Percentiles rank a stretch among this genome's conserved stretches.
Conservation (phyloP, 1,139 yeast species). For the Candida sanyaensis region DNA sequence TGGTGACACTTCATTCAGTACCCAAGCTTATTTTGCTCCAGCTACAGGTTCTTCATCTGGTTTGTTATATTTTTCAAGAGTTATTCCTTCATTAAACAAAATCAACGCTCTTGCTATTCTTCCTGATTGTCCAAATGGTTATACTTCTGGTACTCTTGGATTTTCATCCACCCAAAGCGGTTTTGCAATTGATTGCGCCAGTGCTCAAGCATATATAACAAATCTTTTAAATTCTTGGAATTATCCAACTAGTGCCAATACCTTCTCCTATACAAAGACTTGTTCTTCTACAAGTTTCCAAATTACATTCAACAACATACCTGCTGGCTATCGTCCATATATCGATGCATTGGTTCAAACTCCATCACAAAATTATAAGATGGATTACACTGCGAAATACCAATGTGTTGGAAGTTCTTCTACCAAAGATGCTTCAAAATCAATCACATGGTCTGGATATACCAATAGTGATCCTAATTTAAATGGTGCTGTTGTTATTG, state of each 20-base stretch:
- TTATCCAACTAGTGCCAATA: slow-evolving; percentile 15
- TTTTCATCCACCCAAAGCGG: slow-evolving; percentile 10
- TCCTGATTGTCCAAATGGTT: slow-evolving; percentile 25
- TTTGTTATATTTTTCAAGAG: neutral
- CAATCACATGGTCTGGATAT: slow-evolving; percentile 13
- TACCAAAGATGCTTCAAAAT: neutral
- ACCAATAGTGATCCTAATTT: slow-evolving; percentile 17
- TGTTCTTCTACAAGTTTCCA: slow-evolving; percentile 18
- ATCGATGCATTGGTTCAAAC: slow-evolving; percentile 19
- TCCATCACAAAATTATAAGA: neutral
- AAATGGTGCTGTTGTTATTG: slow-evolving; percentile 22
- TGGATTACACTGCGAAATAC: slow-evolving; percentile 17
- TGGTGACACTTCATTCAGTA: slow-evolving; percentile 24
- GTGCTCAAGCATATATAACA: slow-evolving; percentile 22
- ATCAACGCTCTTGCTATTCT: slow-evolving; percentile 22
- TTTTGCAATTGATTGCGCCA: slow-evolving; percentile 23
- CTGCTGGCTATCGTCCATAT: slow-evolving; percentile 35
- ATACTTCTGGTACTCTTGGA: slow-evolving; percentile 25
- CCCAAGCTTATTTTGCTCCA: slow-evolving; percentile 17
- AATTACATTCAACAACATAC: slow-evolving; percentile 22
- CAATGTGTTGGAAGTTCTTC: slow-evolving; percentile 13
- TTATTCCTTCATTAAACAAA: slow-evolving; percentile 11
- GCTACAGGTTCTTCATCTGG: neutral
- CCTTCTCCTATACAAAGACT: slow-evolving; percentile 11
- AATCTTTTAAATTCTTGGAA: slow-evolving; percentile 25